phyloP scores from a whole-genome alignment of 441 rosid species.

The Adansonia grandidieri region DNA sequence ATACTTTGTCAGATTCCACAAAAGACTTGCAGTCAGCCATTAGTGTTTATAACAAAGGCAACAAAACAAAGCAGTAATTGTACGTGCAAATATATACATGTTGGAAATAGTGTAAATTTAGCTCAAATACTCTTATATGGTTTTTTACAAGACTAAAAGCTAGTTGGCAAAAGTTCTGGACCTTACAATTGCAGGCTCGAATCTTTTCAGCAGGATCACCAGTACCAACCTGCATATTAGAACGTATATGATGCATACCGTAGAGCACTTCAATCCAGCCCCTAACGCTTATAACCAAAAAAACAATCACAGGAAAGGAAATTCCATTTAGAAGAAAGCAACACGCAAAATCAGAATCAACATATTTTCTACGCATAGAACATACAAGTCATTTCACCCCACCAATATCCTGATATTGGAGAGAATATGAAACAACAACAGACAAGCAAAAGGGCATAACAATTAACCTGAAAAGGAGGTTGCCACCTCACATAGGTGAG shows the following conservation, averaged over 20 bases:
- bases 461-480: background rate
- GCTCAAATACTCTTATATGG: constrained; percentile 10
- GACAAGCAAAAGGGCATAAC: background rate
- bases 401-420: background rate
- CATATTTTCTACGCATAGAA: background rate
- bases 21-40: background rate
- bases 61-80: background rate
- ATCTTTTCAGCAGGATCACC: constrained; percentile 96
- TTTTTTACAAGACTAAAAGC: constrained; percentile 3
- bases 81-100: background rate
- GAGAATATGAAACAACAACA: constrained; percentile 4
- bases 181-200: constrained; percentile 91
- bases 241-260: background rate
- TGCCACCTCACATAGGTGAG: background rate
- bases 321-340: constrained; percentile 7
- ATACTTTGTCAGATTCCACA: constrained; percentile 24
- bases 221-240: constrained; percentile 74
- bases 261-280: constrained; percentile 22
- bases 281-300: background rate
- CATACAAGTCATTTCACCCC: background rate
- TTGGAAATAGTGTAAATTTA: background rate
- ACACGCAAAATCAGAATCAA: constrained; percentile 5
- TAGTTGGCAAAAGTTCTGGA: constrained; percentile 26
- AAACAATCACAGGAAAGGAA: constrained; percentile 4
- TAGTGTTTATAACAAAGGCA: background rate